A percentile compares a stretch with the other conserved stretches of the same genome.
Conservation (phyloP, 345 rosid species). For the rapeseed (Brassica napus) region Da-Ae NC_063452.1:6354001-6354500, state of each 20-base stretch:
- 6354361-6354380: slow-evolving; percentile 40
- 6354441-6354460: slow-evolving; percentile 10
- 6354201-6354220: slow-evolving; percentile 36
- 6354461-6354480: neutral
- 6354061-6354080: neutral
- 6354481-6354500: neutral
- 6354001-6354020: slow-evolving; percentile 40
- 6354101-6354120: slow-evolving; percentile 16
- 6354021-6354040: slow-evolving; percentile 37
- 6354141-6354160: slow-evolving; percentile 20
- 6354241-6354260: slow-evolving; percentile 32
- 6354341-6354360: slow-evolving; percentile 22
- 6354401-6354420: slow-evolving; percentile 10
- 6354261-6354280: neutral
- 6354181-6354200: slow-evolving; percentile 30
- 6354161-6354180: slow-evolving; percentile 26
- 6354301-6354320: slow-evolving; percentile 19
- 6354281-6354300: slow-evolving; percentile 33
- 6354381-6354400: slow-evolving; percentile 40
- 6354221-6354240: slow-evolving; percentile 31
- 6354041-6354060: slow-evolving; percentile 10
- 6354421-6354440: slow-evolving; percentile 7
- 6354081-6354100: slow-evolving; percentile 12
- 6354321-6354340: slow-evolving; percentile 35
- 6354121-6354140: neutral